A percentile compares a stretch with the other conserved stretches of the same genome.
Conservation (phyloP, 768 basidiomycete species). For the Leccinum longicurvipes region DNA sequence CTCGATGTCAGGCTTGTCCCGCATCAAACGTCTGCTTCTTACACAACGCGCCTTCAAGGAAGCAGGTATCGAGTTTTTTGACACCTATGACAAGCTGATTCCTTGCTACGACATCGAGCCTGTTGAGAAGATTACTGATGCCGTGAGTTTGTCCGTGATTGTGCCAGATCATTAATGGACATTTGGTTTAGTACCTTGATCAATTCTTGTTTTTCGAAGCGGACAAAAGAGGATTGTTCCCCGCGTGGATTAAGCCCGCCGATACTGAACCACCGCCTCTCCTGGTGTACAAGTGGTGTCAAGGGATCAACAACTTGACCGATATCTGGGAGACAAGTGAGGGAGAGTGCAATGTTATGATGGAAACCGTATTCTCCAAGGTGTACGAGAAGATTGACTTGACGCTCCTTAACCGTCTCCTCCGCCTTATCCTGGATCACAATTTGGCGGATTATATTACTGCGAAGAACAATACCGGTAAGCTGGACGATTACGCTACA, state of each 20-base stretch:
- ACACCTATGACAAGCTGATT: slow-evolving; percentile 97
- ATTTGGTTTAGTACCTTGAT: slow-evolving; percentile 69
- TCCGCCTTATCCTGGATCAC: slow-evolving; percentile 96
- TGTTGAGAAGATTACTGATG: slow-evolving; percentile 99
- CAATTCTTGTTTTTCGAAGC: slow-evolving; percentile 99
- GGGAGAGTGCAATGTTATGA: slow-evolving; percentile 96
- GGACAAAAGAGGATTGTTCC: slow-evolving; percentile 97
- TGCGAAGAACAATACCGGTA: slow-evolving; percentile 93
- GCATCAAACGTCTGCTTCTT: slow-evolving; percentile 94
- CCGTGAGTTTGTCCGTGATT: slow-evolving; percentile 46
- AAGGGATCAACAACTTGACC: slow-evolving; percentile 97
- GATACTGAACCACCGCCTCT: slow-evolving; percentile 97
- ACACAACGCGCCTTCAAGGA: slow-evolving; percentile 99
- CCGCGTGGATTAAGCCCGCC: slow-evolving; percentile 98
- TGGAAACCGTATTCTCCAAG: slow-evolving; percentile 97
- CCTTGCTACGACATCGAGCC: slow-evolving; percentile 99
- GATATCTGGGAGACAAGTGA: slow-evolving; percentile 99
- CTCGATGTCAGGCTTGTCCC: slow-evolving; percentile 63
- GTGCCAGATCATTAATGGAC: slow-evolving; percentile 9
- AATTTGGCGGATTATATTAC: slow-evolving; percentile 99
- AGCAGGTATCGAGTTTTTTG: slow-evolving; percentile 94
- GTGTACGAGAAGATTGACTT: slow-evolving; percentile 99
- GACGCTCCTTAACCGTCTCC: slow-evolving; percentile 90
- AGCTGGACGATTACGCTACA: slow-evolving; percentile 8
- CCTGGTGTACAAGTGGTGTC: slow-evolving; percentile 99